Conservation (phyloP, 169 alveolate genomes). For the Cryptosporidium bovis region DNA sequence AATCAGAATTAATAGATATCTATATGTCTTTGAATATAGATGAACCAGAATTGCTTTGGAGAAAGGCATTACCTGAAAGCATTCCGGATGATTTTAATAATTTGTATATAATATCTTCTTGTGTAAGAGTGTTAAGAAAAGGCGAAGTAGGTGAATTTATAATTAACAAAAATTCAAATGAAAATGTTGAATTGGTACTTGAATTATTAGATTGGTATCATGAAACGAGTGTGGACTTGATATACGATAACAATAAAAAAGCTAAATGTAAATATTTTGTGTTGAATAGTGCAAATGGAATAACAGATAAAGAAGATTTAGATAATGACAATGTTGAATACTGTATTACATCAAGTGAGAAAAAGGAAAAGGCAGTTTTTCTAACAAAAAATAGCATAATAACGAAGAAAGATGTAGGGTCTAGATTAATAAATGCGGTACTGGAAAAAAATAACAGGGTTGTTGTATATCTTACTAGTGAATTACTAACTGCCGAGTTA, state of each 20-base stretch:
- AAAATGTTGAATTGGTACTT: neutral
- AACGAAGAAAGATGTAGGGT: neutral
- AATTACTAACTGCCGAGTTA: constrained; percentile 8
- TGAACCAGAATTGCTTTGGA: constrained; percentile 50
- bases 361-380: constrained; percentile 24
- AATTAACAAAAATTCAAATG: neutral
- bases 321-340: constrained; percentile 7
- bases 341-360: constrained; percentile 50
- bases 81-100: constrained; percentile 33
- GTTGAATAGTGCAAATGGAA: neutral
- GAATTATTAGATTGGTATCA: constrained; percentile 55
- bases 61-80: neutral
- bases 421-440: constrained; percentile 15
- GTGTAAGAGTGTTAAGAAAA: constrained; percentile 46
- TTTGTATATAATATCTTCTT: constrained; percentile 43
- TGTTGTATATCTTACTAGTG: constrained; percentile 14
- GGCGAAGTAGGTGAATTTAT: constrained; percentile 28
- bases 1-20: neutral
- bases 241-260: neutral
- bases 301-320: neutral
- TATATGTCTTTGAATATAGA: constrained; percentile 35
- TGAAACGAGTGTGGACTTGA: neutral
- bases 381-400: neutral
- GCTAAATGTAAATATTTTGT: constrained; percentile 11
- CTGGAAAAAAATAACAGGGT: constrained; percentile 22